These are phyloP conservation scores for Parasarocladium wereldwijsianum DNA, from an alignment of 2,329 filamentous ascomycete species.

Conservation along the genomic window DNA sequence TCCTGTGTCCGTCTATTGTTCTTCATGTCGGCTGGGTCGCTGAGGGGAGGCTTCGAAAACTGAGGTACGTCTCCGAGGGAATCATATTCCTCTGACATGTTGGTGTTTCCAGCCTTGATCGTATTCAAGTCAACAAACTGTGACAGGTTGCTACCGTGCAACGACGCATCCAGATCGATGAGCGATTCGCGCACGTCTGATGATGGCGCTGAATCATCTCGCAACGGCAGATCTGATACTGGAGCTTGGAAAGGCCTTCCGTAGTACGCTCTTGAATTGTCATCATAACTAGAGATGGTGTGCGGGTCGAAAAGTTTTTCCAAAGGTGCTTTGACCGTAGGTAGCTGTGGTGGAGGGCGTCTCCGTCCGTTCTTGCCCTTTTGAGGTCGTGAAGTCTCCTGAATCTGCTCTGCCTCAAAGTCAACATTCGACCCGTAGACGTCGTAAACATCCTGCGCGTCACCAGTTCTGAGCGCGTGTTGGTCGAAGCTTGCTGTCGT, in stretches of 20 bases:
- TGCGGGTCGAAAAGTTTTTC: constrained; percentile 54
- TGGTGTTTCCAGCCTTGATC: constrained; percentile 33
- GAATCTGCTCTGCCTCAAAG: constrained; percentile 27
- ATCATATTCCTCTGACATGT: constrained; percentile 33
- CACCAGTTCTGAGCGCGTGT: constrained; percentile 35
- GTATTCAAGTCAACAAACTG: constrained; percentile 48
- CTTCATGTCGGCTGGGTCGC: constrained; percentile 40
- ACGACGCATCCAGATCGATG: constrained; percentile 48
- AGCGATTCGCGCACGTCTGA: constrained; percentile 44
- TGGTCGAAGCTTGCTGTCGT: constrained; percentile 51
- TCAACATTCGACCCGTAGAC: constrained; percentile 45
- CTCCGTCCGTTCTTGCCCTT: constrained; percentile 33
- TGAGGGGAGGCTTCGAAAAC: constrained; percentile 35
- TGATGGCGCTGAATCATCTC: constrained; percentile 36
- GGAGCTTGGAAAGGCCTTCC: constrained; percentile 27
- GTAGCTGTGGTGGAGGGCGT: constrained; percentile 42
- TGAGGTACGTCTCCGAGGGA: constrained; percentile 25
- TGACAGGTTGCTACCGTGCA: constrained; percentile 39
- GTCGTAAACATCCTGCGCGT: constrained; percentile 44
- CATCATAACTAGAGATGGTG: constrained; percentile 48
- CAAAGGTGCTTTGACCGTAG: constrained; percentile 41
- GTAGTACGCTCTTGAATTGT: constrained; percentile 48
- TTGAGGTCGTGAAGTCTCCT: constrained; percentile 35
- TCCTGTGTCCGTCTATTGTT: constrained; percentile 36
- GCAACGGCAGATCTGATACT: constrained; percentile 41